phyloP scores from a whole-genome alignment of 441 rosid species.

The Francoa sonchifolia region DNA sequence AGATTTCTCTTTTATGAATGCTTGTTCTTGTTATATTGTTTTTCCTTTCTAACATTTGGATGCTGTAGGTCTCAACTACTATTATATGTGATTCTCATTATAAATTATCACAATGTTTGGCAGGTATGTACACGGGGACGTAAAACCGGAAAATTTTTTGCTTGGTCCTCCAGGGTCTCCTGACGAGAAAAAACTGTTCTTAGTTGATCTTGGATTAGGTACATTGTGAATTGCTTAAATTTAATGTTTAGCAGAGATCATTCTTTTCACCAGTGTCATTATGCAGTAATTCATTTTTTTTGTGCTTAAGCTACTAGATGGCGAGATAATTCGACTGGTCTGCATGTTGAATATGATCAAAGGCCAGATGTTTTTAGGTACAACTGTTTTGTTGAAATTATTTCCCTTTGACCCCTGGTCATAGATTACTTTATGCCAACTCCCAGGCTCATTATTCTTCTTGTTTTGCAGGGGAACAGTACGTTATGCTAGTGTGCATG shows the following conservation, averaged over 20 bases:
- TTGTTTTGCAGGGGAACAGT: constrained; percentile 63
- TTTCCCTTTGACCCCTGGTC: not conserved
- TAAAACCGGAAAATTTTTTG: constrained; percentile 90
- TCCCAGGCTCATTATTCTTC: not conserved
- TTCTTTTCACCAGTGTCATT: too few relatives aligned
- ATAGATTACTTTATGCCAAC: not conserved
- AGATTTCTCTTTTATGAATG: constrained; percentile 2
- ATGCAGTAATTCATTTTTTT: constrained; percentile 11
- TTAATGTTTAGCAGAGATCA: not conserved
- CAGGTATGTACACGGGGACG: constrained; percentile 96
- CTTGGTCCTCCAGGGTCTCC: constrained; percentile 75
- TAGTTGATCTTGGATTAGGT: constrained; percentile 94
- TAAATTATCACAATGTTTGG: constrained; percentile 6
- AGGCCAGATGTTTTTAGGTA: constrained; percentile 95
- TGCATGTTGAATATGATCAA: constrained; percentile 90
- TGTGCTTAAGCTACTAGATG: constrained; percentile 58
- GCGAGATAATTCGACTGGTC: constrained; percentile 71
- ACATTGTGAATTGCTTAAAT: constrained; percentile 9
- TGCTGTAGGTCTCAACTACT: too few relatives aligned
- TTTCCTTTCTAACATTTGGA: not conserved
- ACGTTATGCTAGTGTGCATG: constrained; percentile 95
- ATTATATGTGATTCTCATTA: constrained; percentile 3
- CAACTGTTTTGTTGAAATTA: not conserved
- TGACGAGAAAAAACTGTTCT: constrained; percentile 16
- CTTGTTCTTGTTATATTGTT: not conserved